These are phyloP conservation scores for Euptelea pleiosperma DNA, from an alignment of 164 flowering plant species.

Conservation along the genomic window DNA sequence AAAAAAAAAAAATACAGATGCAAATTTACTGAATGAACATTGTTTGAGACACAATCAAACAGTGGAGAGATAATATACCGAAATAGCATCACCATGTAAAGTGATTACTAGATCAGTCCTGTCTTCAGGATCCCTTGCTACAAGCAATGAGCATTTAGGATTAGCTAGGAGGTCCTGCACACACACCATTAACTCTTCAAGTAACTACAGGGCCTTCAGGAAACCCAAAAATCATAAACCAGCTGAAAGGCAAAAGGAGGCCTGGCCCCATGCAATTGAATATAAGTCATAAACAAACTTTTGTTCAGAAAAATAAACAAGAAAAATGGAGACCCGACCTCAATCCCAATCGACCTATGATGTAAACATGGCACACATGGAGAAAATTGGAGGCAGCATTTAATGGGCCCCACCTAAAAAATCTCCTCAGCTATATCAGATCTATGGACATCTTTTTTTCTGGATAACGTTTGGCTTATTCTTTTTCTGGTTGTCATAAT, in stretches of 20 bases:
- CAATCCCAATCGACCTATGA: too few species aligned
- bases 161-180: constrained; percentile 67
- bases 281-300: too few species aligned
- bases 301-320: not conserved
- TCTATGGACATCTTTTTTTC: not conserved
- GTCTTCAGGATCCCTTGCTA: constrained; percentile 87
- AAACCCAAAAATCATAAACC: too few species aligned
- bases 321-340: too few species aligned
- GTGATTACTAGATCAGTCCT: constrained; percentile 66
- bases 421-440: not conserved
- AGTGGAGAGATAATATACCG: constrained; percentile 41
- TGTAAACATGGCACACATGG: not conserved
- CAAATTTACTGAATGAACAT: not conserved
- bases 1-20: not conserved
- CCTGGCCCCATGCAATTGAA: too few species aligned
- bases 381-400: not conserved
- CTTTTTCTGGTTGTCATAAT: not conserved
- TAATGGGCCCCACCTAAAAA: not conserved
- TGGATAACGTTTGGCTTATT: not conserved
- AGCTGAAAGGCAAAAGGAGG: too few species aligned
- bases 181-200: constrained; percentile 12
- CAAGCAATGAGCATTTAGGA: constrained; percentile 83
- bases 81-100: constrained; percentile 74
- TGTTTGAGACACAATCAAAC: not conserved
- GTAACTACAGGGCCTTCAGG: not conserved